Evolutionary conservation across 2,329 filamentous ascomycete genomes (phyloP), one percentile per base, ranked within the genome.

Genomic region (Trichoderma simmonsii): DNA sequence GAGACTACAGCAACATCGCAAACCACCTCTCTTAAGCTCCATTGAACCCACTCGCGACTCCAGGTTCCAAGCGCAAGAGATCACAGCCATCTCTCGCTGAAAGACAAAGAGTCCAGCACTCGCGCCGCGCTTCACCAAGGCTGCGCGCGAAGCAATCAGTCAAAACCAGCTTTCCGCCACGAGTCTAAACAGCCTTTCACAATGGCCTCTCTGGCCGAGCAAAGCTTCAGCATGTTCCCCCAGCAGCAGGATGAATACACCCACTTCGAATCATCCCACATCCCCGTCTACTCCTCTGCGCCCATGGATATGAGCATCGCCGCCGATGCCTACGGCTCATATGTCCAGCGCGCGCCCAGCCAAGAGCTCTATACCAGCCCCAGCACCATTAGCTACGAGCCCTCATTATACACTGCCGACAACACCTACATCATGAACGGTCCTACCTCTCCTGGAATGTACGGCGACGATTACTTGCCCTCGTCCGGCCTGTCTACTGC

Each of bases 401-500:
- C 82, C 30, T 77, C 82, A 36, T 77, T 88, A 67, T 89, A 87
- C 79, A 75, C 84, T 21, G 63, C 84, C 61, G 72, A 73, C 32
- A 86, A 87, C 74, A 81, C 75, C 75, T 85, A 84, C 79, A 79
- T 86, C 74, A 84, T 87, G 76, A 81, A 82, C 76, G 81, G 80
- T 75, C 82, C 82, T 74, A 80, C 83, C 71, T 88, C 86, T 11
- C 86, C 86, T 9, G 80, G 81, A 72, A 80, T 84, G 74, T 88
- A 85, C 75, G 77, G 80, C 24, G 87, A 89, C 56, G 87, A 89
- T 67, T 78, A 80, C 72, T 77, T 86, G 28, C 84, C 86, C 18
- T 88, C 86, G 34, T 91, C 86, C 66, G 89, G 86, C 78, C 85
- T 87, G 73, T 93, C 86, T 73, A 89, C 86, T 73, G 86, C 85